Base-by-base conservation (phyloP, 352 stramenopile species). In the Phytophthora sp. region DNA sequence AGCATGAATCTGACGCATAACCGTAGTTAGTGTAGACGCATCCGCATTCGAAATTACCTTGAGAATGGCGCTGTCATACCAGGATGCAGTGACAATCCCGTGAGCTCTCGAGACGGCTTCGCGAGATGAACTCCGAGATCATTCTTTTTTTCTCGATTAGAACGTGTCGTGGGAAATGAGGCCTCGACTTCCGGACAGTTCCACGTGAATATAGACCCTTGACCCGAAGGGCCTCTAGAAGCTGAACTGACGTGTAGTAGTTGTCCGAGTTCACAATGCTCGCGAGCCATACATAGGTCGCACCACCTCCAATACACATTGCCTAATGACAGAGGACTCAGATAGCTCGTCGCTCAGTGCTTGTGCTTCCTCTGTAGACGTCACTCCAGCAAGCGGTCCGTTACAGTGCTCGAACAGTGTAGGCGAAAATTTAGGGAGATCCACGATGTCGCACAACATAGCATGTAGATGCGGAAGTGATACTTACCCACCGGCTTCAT, bases 221-320 rank as follows among this genome's bases (percentile, higher is more conserved):
- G 23, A 72, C 4, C 21, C 56, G 45, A 15, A 81, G 15, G 3
- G 27, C 47, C 6, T 63, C 23, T 9, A 76, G 57, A 12, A 80
- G 45, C n/a, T 70, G 46, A 12, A 75, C 57, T 5, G 64, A 77
- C 0, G 73, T 80, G 51, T 78, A 81, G 44, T 64, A 81, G 45
- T 78, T 76, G 38, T 76, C 69, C 0, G 46, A 67, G 38, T 76
- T 76, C 20, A 81, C 36, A 4, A 76, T 57, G 2, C 73, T 0
- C 59, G 55, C 1, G 57, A 57, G 20, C 15, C 8, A 52, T 66
- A 63, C n/a, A 76, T 29, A 8, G 65, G 69, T 11, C 44, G 55
- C 9, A 44, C 62, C 0, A 80, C 56, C 44, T 80, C 64, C 4
- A 77, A 30, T 27, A 77, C 73, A 35, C 58, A 52, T 31, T 73